Evolutionary conservation across 2,329 filamentous ascomycete genomes (phyloP).

Genomic region (Cercospora janseana): DNA sequence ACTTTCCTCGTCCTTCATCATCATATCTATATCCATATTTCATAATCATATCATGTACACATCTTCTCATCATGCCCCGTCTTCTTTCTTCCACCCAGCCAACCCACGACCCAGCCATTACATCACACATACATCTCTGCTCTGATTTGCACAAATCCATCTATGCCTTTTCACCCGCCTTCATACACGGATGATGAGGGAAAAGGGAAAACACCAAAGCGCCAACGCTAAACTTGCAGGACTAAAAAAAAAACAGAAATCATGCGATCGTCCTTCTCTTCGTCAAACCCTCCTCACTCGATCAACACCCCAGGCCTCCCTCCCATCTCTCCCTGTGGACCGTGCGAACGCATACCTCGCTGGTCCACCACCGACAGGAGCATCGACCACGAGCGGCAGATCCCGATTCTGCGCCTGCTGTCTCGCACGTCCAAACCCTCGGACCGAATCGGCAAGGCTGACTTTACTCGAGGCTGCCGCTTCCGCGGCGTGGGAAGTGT

Average conservation of each 20-base stretch:
- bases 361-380: constrained; percentile 1
- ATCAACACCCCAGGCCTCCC: constrained; percentile 60
- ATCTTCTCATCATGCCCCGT: no score
- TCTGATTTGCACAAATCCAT: no score
- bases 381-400: constrained; percentile 2
- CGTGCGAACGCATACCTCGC: constrained; percentile 57
- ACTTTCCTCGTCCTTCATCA: background rate
- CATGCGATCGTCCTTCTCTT: background rate
- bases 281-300: constrained; percentile 40
- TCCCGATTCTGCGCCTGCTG: background rate
- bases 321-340: constrained; percentile 58
- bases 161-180: no score
- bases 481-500: constrained; percentile 6
- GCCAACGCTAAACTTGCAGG: constrained; percentile 3
- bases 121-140: no score
- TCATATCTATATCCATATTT: background rate
- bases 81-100: no score
- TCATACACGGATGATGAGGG: background rate
- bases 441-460: constrained; percentile 35
- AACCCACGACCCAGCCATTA: no score
- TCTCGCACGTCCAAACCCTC: constrained; percentile 36
- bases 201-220: background rate
- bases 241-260: background rate
- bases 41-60: no score
- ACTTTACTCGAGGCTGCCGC: constrained; percentile 29